Conservation (phyloP, 2,329 filamentous ascomycete genomes). For the Didymella arachidicola region DNA sequence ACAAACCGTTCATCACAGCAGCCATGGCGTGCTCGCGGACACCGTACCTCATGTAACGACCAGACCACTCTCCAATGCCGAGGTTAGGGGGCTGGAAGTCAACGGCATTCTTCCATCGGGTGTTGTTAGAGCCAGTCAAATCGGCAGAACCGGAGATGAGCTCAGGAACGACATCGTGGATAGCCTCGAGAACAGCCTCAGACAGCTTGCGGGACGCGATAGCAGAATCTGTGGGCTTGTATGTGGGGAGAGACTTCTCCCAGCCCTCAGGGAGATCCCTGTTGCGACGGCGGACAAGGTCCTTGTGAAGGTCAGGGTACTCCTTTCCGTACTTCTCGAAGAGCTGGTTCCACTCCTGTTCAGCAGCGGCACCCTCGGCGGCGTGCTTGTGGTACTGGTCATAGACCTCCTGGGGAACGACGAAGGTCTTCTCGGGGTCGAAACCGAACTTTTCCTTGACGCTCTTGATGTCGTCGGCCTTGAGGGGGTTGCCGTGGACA, state of each 20-base stretch:
- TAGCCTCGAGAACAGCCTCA: conserved; percentile 88
- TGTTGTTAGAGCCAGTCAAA: conserved; percentile 98
- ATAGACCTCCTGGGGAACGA: conserved; percentile 93
- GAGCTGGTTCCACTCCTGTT: conserved; percentile 95
- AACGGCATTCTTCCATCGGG: conserved; percentile 93
- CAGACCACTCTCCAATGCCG: conserved; percentile 86
- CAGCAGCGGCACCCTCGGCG: conserved; percentile 83
- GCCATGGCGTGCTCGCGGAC: conserved; percentile 93
- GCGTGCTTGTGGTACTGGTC: conserved; percentile 87
- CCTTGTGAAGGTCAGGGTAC: conserved; percentile 79
- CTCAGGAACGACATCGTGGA: conserved; percentile 84
- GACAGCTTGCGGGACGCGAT: conserved; percentile 96
- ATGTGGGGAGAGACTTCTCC: conserved; percentile 91
- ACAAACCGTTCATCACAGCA: conserved; percentile 92
- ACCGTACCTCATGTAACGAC: conserved; percentile 92
- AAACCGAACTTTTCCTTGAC: conserved; percentile 97
- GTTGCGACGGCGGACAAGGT: conserved; percentile 80
- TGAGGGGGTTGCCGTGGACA: conserved; percentile 95
- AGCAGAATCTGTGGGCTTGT: conserved; percentile 84
- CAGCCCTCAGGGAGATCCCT: conserved; percentile 92
- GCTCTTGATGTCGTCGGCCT: conserved; percentile 90
- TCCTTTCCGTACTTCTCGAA: conserved; percentile 84
- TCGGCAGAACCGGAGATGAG: conserved; percentile 96
- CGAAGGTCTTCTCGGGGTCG: conserved; percentile 91
- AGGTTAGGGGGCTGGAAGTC: conserved; percentile 94